phyloP scores from a whole-genome alignment of 768 basidiomycete genomes.

The Macrocybe gigantea region DNA sequence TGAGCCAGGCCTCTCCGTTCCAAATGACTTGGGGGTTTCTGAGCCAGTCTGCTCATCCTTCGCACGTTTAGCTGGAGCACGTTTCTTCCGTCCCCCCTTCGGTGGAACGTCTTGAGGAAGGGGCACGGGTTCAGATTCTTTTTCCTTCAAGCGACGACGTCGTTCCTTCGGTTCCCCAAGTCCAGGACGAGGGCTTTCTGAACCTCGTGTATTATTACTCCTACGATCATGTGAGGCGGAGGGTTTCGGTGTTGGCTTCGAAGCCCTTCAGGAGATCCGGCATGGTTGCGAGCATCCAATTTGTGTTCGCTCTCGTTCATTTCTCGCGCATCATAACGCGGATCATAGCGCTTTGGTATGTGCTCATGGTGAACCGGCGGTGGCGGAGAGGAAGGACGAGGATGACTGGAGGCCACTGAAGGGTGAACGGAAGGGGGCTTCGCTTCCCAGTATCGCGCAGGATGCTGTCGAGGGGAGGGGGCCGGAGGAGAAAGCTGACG shows the following conservation, averaged over 20 bases:
- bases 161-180: slow-evolving; percentile 40
- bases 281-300: slow-evolving; percentile 31
- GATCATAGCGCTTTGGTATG: slow-evolving; percentile 56
- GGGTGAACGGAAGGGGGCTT: slow-evolving; percentile 27
- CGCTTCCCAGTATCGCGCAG: slow-evolving; percentile 55
- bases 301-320: slow-evolving; percentile 36
- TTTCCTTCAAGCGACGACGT: slow-evolving; percentile 43
- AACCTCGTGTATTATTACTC: slow-evolving; percentile 34
- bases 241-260: slow-evolving; percentile 26
- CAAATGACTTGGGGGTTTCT: slow-evolving; percentile 38
- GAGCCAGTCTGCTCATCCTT: slow-evolving; percentile 42
- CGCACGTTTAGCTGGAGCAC: slow-evolving; percentile 28
- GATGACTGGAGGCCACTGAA: slow-evolving; percentile 24
- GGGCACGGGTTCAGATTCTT: slow-evolving; percentile 26
- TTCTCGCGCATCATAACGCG: slow-evolving; percentile 50
- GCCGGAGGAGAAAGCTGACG: slow-evolving; percentile 42
- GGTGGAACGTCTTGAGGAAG: slow-evolving; percentile 35
- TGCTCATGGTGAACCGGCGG: slow-evolving; percentile 35
- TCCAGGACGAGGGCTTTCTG: slow-evolving; percentile 53
- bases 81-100: slow-evolving; percentile 56
- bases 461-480: slow-evolving; percentile 54
- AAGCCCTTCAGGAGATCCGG: slow-evolving; percentile 39
- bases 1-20: slow-evolving; percentile 22
- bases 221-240: slow-evolving; percentile 22
- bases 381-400: slow-evolving; percentile 21